Percentiles rank a stretch among this genome's conserved stretches.
Conservation (phyloP, 140 eudicot species). For the Cichorium intybus region DNA sequence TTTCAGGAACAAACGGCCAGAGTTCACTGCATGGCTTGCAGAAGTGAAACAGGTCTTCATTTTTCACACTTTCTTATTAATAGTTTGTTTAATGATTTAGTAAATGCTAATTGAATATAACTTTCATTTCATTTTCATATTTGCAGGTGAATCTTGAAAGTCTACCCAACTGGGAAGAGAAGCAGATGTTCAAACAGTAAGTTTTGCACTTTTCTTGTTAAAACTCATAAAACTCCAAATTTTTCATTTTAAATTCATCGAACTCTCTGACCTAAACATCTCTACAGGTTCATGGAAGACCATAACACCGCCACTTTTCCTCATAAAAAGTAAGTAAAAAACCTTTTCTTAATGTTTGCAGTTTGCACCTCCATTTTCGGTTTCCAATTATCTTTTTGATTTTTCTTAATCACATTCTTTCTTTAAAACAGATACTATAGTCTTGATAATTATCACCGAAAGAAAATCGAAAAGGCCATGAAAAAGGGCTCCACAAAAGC, state of each 20-base stretch:
- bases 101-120: neutral
- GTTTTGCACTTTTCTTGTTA: slow-evolving; percentile 23
- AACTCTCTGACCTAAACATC: slow-evolving; percentile 1
- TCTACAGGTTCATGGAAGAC: slow-evolving; percentile 94
- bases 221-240: neutral
- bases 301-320: slow-evolving; percentile 97
- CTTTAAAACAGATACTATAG: slow-evolving; percentile 62
- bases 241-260: neutral
- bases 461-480: slow-evolving; percentile 70
- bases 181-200: slow-evolving; percentile 93
- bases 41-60: slow-evolving; percentile 84
- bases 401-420: neutral
- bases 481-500: slow-evolving; percentile 66
- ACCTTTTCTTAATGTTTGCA: neutral
- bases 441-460: slow-evolving; percentile 85
- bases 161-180: slow-evolving; percentile 96
- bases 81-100: neutral
- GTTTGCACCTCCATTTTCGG: neutral
- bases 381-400: no score
- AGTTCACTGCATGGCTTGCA: slow-evolving; percentile 90
- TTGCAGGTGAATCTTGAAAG: slow-evolving; percentile 91
- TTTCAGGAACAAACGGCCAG: slow-evolving; percentile 92
- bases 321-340: slow-evolving; percentile 75
- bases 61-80: neutral
- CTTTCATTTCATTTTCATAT: neutral